Base-by-base conservation (phyloP, 2,329 filamentous ascomycete species). In the Stachybotrys echinatus region DNA sequence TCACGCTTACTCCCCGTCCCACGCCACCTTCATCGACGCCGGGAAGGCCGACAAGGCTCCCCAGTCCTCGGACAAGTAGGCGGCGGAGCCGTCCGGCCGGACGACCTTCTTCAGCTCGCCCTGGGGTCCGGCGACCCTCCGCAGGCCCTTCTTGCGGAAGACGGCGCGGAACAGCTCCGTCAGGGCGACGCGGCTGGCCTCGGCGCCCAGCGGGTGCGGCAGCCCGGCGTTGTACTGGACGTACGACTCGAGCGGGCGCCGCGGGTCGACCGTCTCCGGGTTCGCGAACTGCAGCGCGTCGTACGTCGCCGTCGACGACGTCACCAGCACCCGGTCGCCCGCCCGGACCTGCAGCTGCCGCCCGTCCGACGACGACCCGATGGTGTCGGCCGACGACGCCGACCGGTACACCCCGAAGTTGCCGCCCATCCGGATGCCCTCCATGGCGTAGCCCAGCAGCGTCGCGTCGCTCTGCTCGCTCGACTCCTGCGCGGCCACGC, bases 361-460 rank as follows among this genome's bases (percentile, higher is more conserved):
- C 14, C 75, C 74, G 50, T 84, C 77, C n/a, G 22, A 82, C 74
- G 45, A 82, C 71, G 31, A 65, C n/a, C n/a, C 51, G 44, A 80
- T 73, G 2, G 70, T 70, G 46, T 77, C 73, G 18, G 68, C 60
- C 65, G 0, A 74, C 66, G 3, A 77, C 79, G 49, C 80, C 70
- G 38, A n/a, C n/a, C 85, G 81, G 70, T 81, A 84, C 2, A 82
- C 72, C 10, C 79, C 78, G 19, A 82, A 80, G 0, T 80, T 80
- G 12, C 83, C 81, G 4, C 83, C 81, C 48, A 92, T 73, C 38
- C 88, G 83, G 49, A 88, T 77, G 17, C 83, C 87, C 65, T 89
- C 89, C 72, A 87, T 75, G 42, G 80, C 82, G 61, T 89, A 91
- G 38, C 83, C 84, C 1, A 87, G 74, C 3, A 92, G 74, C 31